Conservation (phyloP, 176 grass and related monocot genomes). For the Lolium perenne region DNA sequence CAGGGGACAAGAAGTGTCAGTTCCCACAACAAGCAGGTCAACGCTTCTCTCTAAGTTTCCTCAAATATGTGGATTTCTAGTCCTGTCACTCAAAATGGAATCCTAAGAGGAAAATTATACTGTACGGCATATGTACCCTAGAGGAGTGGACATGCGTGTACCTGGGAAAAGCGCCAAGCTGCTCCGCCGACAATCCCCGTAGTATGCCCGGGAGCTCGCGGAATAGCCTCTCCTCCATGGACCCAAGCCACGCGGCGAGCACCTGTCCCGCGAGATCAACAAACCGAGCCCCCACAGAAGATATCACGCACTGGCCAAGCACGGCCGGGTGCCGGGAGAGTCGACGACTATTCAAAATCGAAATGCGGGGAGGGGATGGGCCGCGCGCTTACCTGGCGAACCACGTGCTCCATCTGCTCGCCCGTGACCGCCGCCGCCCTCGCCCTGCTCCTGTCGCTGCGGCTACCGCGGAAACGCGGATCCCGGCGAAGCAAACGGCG, state of each 20-base stretch:
- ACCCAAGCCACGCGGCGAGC: neutral
- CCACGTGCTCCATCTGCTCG: neutral
- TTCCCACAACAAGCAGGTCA: neutral
- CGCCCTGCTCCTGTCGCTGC: conserved; percentile 9
- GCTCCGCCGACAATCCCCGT: neutral
- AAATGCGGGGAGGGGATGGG: neutral
- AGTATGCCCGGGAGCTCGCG: neutral
- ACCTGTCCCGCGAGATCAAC: neutral
- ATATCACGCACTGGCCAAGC: no score
- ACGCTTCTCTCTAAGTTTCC: neutral
- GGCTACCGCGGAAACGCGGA: neutral
- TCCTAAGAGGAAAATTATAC: neutral
- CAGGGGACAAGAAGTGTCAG: neutral
- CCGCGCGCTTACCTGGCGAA: neutral
- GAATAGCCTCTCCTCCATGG: neutral
- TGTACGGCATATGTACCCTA: no score
- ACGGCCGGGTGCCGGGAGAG: no score
- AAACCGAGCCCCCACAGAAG: no score
- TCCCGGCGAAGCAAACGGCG: neutral
- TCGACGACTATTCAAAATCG: no score
- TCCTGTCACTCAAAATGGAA: neutral
- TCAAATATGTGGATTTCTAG: neutral
- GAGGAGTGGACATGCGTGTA: neutral
- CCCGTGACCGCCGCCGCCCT: neutral
- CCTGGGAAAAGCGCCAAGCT: neutral